Conservation (phyloP, 2,329 filamentous ascomycete species). For the Neofusicoccum umdonicola region DNA sequence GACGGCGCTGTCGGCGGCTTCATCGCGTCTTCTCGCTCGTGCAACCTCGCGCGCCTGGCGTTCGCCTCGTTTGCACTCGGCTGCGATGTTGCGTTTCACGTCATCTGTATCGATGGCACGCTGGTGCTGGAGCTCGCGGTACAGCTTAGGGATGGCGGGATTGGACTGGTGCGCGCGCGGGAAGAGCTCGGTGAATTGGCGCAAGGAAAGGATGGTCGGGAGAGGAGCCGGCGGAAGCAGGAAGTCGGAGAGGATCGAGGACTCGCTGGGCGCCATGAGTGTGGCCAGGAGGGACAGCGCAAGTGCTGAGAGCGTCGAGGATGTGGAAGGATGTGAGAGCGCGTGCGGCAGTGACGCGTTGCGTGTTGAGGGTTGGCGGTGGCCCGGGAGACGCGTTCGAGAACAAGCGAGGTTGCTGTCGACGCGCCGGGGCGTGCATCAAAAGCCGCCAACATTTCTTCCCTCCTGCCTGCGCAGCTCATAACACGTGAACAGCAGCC, state of each 20-base stretch:
- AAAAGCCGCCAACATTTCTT: conserved; percentile 12
- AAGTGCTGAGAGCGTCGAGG: not conserved
- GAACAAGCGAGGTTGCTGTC: conserved; percentile 13
- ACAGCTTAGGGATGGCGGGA: conserved; percentile 67
- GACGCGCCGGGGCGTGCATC: conserved; percentile 13
- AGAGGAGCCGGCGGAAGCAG: conserved; percentile 74
- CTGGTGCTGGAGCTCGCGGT: conserved; percentile 75
- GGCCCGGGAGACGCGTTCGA: conserved; percentile 15
- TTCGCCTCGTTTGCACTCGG: conserved; percentile 62
- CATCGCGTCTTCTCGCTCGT: conserved; percentile 51
- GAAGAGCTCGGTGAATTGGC: conserved; percentile 75
- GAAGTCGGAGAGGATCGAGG: conserved; percentile 72
- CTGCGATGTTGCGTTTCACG: conserved; percentile 63
- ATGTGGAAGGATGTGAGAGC: not conserved
- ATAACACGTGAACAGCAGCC: conserved; percentile 11
- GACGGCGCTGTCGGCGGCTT: conserved; percentile 55
- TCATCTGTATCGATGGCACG: conserved; percentile 66
- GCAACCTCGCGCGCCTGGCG: conserved; percentile 58
- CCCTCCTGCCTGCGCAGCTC: conserved; percentile 5
- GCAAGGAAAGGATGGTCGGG: conserved; percentile 68
- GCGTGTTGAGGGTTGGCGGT: conserved; percentile 3
- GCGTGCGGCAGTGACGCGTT: not conserved
- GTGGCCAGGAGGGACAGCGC: not conserved
- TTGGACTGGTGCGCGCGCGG: conserved; percentile 65
- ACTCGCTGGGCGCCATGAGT: conserved; percentile 70